Evolutionary conservation across 768 basidiomycete species (phyloP), one percentile per base, ranked within the genome.

Genomic region (Pulveroboletus frians): DNA sequence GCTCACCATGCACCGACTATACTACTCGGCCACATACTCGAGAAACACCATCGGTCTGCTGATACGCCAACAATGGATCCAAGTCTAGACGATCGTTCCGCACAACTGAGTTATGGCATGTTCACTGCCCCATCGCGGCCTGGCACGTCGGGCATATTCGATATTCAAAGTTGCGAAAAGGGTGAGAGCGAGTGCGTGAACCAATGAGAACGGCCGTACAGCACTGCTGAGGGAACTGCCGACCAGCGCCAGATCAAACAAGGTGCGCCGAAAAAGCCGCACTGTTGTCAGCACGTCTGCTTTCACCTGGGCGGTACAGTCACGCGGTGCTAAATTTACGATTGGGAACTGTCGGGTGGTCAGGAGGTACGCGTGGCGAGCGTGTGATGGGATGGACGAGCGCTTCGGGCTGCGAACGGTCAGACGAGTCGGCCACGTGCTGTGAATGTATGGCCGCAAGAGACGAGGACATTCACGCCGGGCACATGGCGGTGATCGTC

Each of bases 271-370:
- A 39, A 43, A 39, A n/a, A 15, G 18, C 21, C 37, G 52, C 59
- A 80, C 79, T 76, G 77, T 59, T 80, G 79, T 60, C 68, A 72
- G 47, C 76, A 78, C 2, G 63, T 69, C 43, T 62, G 58, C n/a
- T 49, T 72, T 67, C 81, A 83, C 2, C 26, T 27, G 0, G 76
- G 76, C 7, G 63, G 70, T 59, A 46, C 80, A 81, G 32, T 58
- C 62, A 1, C 49, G 49, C 0, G 77, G 79, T 72, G 43, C 80
- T 82, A 58, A 82, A 81, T 49, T 68, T 78, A 65, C 83, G 83
- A 39, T 66, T 68, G 29, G 54, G 37, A 80, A 62, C 81, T 82
- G 60, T 34, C n/a, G 21, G n/a, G 18, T 9, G 39, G 39, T 63
- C 29, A 56, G 59, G 10, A 4, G 42, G 37, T 17, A 32, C n/a